A percentile compares a stretch with the other conserved stretches of the same genome.
Conservation (phyloP, 257 asterid species). For the Orobanche coerulescens region DNA sequence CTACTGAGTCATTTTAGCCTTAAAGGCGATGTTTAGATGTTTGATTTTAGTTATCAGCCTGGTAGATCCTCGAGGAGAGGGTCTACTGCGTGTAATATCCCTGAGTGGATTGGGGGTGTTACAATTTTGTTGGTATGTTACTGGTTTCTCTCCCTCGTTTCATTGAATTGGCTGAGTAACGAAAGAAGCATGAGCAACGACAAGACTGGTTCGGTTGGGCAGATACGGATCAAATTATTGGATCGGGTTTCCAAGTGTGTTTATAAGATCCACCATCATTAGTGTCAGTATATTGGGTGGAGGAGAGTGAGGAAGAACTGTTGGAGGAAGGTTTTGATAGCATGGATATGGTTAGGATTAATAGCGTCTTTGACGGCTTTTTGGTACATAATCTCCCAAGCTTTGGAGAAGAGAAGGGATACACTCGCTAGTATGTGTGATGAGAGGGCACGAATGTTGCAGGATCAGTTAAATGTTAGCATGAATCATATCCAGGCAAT, state of each 20-base stretch:
- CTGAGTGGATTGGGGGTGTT: too few relatives aligned
- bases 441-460: constrained; percentile 95
- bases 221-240: constrained; percentile 55
- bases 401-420: constrained; percentile 73
- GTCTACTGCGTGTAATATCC: too few relatives aligned
- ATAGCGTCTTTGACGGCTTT: constrained; percentile 34
- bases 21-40: too few relatives aligned
- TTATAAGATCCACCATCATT: constrained; percentile 47
- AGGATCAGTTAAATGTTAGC: constrained; percentile 94
- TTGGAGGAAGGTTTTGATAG: constrained; percentile 50
- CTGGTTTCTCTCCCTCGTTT: constrained; percentile 64
- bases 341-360: constrained; percentile 42
- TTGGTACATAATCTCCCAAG: constrained; percentile 49
- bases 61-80: too few relatives aligned
- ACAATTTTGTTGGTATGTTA: constrained; percentile 54
- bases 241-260: constrained; percentile 42
- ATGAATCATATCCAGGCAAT: constrained; percentile 95
- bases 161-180: constrained; percentile 61
- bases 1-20: too few relatives aligned
- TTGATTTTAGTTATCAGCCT: too few relatives aligned
- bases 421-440: constrained; percentile 93
- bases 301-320: constrained; percentile 48
- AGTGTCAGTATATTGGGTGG: constrained; percentile 43
- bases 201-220: constrained; percentile 44
- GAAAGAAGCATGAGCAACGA: constrained; percentile 59